Base-by-base conservation (phyloP, 371 early-diverging fungal species). In the Cokeromyces recurvatus region DNA sequence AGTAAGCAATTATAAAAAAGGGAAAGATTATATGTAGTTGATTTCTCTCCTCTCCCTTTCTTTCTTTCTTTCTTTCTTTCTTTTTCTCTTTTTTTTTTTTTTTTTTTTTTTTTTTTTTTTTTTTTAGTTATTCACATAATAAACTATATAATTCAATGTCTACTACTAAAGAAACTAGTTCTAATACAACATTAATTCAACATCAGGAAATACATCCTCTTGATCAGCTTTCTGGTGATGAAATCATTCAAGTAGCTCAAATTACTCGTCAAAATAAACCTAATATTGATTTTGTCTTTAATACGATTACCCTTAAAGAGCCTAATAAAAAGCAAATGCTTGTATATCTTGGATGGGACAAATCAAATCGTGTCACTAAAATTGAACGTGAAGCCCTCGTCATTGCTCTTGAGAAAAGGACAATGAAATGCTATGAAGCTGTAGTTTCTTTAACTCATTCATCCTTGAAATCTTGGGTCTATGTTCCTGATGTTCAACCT, bases 301-400 rank as follows among this genome's bases (percentile, higher is more conserved):
- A 75, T 40, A 75, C 76, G 39, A 75, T 75, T 34, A 71, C 72
- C 20, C 67, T 71, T 39, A 59, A 67, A 55, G 76, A 75, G 36
- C 76, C 76, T 23, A 51, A 56, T 15, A 75, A 75, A 46, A 47
- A 51, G 1, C 14, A 59, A 12, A 71, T 75, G 72, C 52, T 75
- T 46, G 62, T 68, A 34, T 75, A 56, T 43, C 63, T 75, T 35
- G 76, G 76, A 22, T 71, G 72, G 76, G 63, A 66, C 31, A 66
- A 40, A 8, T 45, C 60, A 17, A 46, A 38, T 4, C 68, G 64
- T 32, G 42, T 70, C 2, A 56, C 56, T 2, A 48, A 59, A 3
- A 41, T 75, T 42, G 70, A 68, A 20, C 69, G 76, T 53, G 72
- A 75, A 50, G 64, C 76, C 12, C 55, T 75, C 29, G 72, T 71